These are phyloP conservation scores for Blastobotrys proliferans DNA, from an alignment of 1,139 yeast species.

Conservation along the genomic window DNA sequence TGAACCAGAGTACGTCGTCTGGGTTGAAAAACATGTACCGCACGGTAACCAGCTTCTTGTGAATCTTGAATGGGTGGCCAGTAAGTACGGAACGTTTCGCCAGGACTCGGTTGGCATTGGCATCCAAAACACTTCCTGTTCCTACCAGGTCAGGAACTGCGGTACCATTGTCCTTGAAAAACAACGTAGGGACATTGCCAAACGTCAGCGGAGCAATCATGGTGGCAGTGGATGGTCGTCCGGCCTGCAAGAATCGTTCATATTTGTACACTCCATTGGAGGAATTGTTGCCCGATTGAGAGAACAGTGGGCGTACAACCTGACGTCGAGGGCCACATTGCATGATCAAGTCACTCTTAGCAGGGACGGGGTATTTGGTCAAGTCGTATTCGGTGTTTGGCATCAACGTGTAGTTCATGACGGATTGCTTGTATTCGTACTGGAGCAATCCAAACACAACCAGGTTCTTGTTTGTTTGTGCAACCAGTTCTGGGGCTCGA, in stretches of 20 bases:
- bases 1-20: slow-evolving; percentile 85
- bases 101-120: slow-evolving; percentile 77
- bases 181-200: slow-evolving; percentile 49
- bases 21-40: slow-evolving; percentile 97
- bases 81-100: slow-evolving; percentile 89
- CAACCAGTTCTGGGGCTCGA: slow-evolving; percentile 53
- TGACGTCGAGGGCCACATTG: slow-evolving; percentile 94
- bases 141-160: slow-evolving; percentile 76
- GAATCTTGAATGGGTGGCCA: slow-evolving; percentile 94
- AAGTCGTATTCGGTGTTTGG: slow-evolving; percentile 75
- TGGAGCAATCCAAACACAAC: slow-evolving; percentile 68
- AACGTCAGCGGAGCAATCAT: slow-evolving; percentile 87
- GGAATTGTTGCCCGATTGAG: slow-evolving; percentile 66
- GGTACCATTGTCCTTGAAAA: slow-evolving; percentile 44
- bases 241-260: slow-evolving; percentile 80
- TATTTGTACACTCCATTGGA: slow-evolving; percentile 84
- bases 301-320: slow-evolving; percentile 77
- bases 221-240: slow-evolving; percentile 73
- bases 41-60: slow-evolving; percentile 84
- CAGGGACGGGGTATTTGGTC: slow-evolving; percentile 67
- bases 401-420: slow-evolving; percentile 74
- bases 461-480: slow-evolving; percentile 35
- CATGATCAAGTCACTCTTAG: slow-evolving; percentile 72
- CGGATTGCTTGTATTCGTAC: slow-evolving; percentile 83
- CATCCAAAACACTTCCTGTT: slow-evolving; percentile 83